These are phyloP conservation scores for Aeschynomene evenia DNA, from an alignment of 306 rosid genomes.

Conservation along the genomic window DNA sequence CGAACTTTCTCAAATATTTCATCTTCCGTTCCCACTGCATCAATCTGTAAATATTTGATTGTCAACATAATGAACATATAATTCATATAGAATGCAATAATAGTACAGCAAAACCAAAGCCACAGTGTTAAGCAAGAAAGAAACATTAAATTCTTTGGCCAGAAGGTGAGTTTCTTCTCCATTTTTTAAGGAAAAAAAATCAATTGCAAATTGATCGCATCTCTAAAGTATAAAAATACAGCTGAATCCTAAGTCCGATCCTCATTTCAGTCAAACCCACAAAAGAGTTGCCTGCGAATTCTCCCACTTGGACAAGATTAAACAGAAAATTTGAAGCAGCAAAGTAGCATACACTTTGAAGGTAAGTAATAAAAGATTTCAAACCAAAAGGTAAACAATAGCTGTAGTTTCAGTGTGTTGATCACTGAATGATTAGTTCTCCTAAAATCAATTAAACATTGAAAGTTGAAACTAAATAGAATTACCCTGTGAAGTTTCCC, in stretches of 20 bases:
- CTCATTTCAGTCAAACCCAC: conserved; percentile 9
- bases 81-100: not conserved
- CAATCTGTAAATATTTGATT: conserved; percentile 60
- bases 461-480: conserved; percentile 25
- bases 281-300: conserved; percentile 12
- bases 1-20: conserved; percentile 85
- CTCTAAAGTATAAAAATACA: not conserved
- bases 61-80: conserved; percentile 17
- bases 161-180: not conserved
- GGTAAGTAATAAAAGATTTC: conserved; percentile 11
- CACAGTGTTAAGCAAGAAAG: not conserved
- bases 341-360: conserved; percentile 6
- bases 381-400: not conserved
- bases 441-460: conserved; percentile 14
- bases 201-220: not conserved
- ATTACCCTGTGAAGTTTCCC: conserved; percentile 82
- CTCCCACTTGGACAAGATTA: conserved; percentile 12
- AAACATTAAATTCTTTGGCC: not conserved
- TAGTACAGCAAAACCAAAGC: not conserved
- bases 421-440: not conserved
- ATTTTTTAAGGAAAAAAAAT: not conserved
- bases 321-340: not conserved
- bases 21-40: conserved; percentile 79
- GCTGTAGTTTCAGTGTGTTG: not conserved
- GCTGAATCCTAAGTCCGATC: not conserved